Conservation (phyloP, 108 stramenopile genomes). For the Chaetoceros muelleri region DNA sequence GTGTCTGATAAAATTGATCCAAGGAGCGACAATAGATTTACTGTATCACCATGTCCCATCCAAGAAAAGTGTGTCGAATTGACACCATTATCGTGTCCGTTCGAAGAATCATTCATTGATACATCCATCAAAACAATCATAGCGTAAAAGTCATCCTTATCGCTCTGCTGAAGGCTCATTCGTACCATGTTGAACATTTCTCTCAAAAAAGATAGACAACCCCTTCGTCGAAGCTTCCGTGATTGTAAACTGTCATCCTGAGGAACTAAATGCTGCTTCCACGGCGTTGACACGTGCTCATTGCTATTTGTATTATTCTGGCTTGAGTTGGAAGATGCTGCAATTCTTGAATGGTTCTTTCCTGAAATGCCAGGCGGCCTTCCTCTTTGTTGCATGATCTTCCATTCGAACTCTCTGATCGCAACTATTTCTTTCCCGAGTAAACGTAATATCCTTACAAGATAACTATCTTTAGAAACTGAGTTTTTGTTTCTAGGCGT, state of each 20-base stretch:
- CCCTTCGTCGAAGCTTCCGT: conserved; percentile 46
- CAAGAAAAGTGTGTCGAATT: background rate
- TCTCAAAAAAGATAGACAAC: conserved; percentile 63
- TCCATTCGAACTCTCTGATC: conserved; percentile 44
- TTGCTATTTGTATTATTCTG: background rate
- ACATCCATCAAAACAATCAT: conserved; percentile 46
- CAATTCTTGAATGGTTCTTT: background rate
- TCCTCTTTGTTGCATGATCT: conserved; percentile 19
- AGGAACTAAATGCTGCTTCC: conserved; percentile 75
- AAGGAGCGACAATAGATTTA: conserved; percentile 55
- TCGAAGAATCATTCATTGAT: background rate
- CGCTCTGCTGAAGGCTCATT: conserved; percentile 62
- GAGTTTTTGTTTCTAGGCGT: conserved; percentile 6
- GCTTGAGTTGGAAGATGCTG: background rate
- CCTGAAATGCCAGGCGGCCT: background rate
- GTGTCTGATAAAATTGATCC: conserved; percentile 61
- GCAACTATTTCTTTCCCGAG: conserved; percentile 48
- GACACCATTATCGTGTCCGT: background rate
- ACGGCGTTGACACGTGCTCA: conserved; percentile 17
- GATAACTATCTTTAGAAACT: conserved; percentile 43
- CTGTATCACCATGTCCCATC: conserved; percentile 3
- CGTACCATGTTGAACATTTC: conserved; percentile 85
- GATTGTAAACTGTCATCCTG: conserved; percentile 68
- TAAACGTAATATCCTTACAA: conserved; percentile 48
- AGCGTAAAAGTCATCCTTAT: conserved; percentile 77